Percentiles rank a stretch among this genome's conserved stretches.
Evolutionary conservation across 768 basidiomycete genomes (phyloP).

Genomic region (Hysterangium stoloniferum): DNA sequence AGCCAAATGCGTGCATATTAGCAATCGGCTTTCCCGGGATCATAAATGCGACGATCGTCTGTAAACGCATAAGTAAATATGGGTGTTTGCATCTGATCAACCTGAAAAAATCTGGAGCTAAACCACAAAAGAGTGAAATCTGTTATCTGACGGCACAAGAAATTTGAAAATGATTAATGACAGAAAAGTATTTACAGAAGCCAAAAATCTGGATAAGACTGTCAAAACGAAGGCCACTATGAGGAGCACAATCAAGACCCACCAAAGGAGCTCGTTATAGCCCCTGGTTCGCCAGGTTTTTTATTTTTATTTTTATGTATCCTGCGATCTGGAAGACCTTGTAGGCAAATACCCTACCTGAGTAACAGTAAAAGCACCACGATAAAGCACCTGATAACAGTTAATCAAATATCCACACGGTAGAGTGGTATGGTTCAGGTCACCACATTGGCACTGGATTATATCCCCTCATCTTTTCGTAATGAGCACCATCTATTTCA

Average conservation of each 20-base stretch:
- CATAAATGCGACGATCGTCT: slow-evolving; percentile 16
- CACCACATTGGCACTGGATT: slow-evolving; percentile 17
- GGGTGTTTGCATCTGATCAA: not conserved
- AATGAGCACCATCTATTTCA: slow-evolving; percentile 12
- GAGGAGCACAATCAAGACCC: slow-evolving; percentile 16
- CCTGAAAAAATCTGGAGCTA: slow-evolving; percentile 17
- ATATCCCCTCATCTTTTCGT: slow-evolving; percentile 16
- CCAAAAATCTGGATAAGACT: slow-evolving; percentile 8
- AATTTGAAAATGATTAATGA: not conserved
- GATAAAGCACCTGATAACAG: slow-evolving; percentile 15
- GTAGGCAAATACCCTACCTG: too few species aligned
- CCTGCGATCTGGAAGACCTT: too few species aligned
- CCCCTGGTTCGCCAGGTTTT: too few species aligned
- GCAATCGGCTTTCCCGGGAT: slow-evolving; percentile 16
- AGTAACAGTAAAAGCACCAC: too few species aligned
- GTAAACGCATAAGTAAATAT: too few species aligned
- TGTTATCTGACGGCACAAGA: slow-evolving; percentile 12
- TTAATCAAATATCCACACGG: too few species aligned
- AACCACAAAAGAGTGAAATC: slow-evolving; percentile 15
- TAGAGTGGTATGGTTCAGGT: too few species aligned
- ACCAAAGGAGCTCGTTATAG: slow-evolving; percentile 19
- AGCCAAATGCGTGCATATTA: slow-evolving; percentile 12
- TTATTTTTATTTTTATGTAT: too few species aligned
- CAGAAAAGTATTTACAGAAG: slow-evolving; percentile 11
- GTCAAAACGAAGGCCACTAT: slow-evolving; percentile 14